Percentiles rank a stretch among this genome's conserved stretches.
phyloP scores from a whole-genome alignment of 345 rosid species.

The Trapa incisa region DNA sequence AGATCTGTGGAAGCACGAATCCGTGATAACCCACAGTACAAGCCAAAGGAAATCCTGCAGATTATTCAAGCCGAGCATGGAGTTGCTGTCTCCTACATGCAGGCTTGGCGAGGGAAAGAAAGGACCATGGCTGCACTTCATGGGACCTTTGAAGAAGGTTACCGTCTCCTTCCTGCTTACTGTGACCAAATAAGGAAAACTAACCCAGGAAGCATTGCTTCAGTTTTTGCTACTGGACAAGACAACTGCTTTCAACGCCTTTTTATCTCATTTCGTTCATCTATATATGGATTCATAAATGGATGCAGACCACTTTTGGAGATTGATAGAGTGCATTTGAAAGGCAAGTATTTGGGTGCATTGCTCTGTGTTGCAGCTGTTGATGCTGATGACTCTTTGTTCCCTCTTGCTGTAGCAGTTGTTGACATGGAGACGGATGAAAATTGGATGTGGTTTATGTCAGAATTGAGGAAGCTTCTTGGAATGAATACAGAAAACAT shows the following conservation, averaged over 20 bases:
- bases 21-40: slow-evolving; percentile 90
- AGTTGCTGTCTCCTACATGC: slow-evolving; percentile 98
- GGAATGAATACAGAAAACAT: slow-evolving; percentile 85
- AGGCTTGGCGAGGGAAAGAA: slow-evolving; percentile 99
- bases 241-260: slow-evolving; percentile 95
- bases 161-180: slow-evolving; percentile 72
- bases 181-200: slow-evolving; percentile 75
- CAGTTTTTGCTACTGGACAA: slow-evolving; percentile 66
- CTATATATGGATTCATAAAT: slow-evolving; percentile 78
- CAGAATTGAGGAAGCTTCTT: slow-evolving; percentile 85
- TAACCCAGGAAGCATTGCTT: slow-evolving; percentile 83
- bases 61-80: slow-evolving; percentile 93
- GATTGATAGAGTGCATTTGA: slow-evolving; percentile 74
- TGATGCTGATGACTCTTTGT: slow-evolving; percentile 77
- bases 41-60: slow-evolving; percentile 90
- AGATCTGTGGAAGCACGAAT: slow-evolving; percentile 92
- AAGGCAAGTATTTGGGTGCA: slow-evolving; percentile 86
- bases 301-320: slow-evolving; percentile 93
- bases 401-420: slow-evolving; percentile 80
- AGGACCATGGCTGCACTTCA: slow-evolving; percentile 99
- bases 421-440: slow-evolving; percentile 78
- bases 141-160: slow-evolving; percentile 97
- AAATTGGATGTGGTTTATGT: slow-evolving; percentile 98
- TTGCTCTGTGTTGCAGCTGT: slow-evolving; percentile 86
- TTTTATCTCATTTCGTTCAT: slow-evolving; percentile 73